Base-by-base conservation (phyloP, 2,329 filamentous ascomycete genomes). In the Teratosphaeria pseudoeucalypti region DNA sequence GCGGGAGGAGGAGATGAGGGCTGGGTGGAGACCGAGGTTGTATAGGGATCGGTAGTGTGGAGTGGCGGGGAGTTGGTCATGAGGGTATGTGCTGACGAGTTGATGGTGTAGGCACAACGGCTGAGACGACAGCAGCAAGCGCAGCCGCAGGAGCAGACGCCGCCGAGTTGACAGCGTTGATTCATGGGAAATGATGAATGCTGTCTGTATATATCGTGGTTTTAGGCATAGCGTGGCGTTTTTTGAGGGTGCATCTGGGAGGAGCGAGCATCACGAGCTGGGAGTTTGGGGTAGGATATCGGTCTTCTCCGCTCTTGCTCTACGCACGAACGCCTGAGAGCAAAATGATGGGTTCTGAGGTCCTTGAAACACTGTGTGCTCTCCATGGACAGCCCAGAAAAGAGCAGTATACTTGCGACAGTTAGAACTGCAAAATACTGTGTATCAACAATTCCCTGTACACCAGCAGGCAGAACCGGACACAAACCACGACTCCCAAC, bases 11-110 rank as follows among this genome's bases (percentile, higher is more conserved):
- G 91, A 96, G 75, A 69, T 88, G 58, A 85, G 87, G 72, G 87
- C 90, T 64, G 94, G 92, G 0, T 96, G 90, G 85, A 95, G 92
- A 74, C 94, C 92, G 61, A 96, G 96, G 80, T 79, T 96, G 61
- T 96, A 94, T 77, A 95, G 95, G 79, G 89, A 95, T 73, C 82
- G 85, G 81, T 43, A 32, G 16, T 14, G 32, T 54, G 23, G 55
- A 34, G 34, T 47, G 16, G 32, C 1, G 23, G 14, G 32, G 2
- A 2, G 5, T 27, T 56, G 54, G 61, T 61, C 54, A 60, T 57
- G 53, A 14, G 29, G 29, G 55, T 57, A 54, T 60, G 55, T 59
- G 65, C 64, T 68, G 64, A 67, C 63, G 53, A 58, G 26, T 54
- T n/a, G 26, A 34, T 55, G 56, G 39, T 64, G 55, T 63, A 69